These are phyloP conservation scores for Boletus rubropictus DNA, from an alignment of 768 basidiomycete genomes.

Conservation along the genomic window DNA sequence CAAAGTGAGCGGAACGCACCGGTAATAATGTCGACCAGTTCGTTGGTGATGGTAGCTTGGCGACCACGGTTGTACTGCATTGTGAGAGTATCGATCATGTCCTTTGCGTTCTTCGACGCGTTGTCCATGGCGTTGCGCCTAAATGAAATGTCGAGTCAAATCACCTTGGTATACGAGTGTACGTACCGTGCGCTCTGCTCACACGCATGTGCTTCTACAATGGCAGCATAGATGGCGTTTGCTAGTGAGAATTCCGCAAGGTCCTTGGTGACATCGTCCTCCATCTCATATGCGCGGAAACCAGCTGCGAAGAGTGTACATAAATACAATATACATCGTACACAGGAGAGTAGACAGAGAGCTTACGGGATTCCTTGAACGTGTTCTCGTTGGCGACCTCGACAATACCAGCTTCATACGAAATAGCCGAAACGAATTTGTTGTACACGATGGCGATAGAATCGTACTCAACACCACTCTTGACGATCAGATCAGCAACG, in stretches of 20 bases:
- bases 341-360: background rate
- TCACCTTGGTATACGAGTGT: too few species aligned
- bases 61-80: conserved; percentile 99
- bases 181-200: conserved; percentile 84
- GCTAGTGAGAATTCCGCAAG: conserved; percentile 93
- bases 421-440: conserved; percentile 83
- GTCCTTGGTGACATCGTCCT: conserved; percentile 92
- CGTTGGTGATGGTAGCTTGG: conserved; percentile 96
- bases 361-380: conserved; percentile 76
- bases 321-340: conserved; percentile 2
- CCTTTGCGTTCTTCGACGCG: conserved; percentile 95
- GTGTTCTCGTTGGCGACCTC: conserved; percentile 79
- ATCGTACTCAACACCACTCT: conserved; percentile 82
- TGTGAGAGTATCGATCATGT: conserved; percentile 84
- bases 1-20: conserved; percentile 42
- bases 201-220: conserved; percentile 93
- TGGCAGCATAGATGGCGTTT: conserved; percentile 91
- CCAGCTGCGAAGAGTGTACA: conserved; percentile 44
- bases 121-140: conserved; percentile 99
- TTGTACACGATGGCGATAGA: conserved; percentile 77
- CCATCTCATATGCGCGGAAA: conserved; percentile 96
- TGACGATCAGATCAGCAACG: conserved; percentile 88
- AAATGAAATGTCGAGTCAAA: background rate
- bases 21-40: conserved; percentile 88
- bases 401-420: conserved; percentile 74